phyloP scores from a whole-genome alignment of 2,329 filamentous ascomycete species.

The Teratosphaeria viscida region DNA sequence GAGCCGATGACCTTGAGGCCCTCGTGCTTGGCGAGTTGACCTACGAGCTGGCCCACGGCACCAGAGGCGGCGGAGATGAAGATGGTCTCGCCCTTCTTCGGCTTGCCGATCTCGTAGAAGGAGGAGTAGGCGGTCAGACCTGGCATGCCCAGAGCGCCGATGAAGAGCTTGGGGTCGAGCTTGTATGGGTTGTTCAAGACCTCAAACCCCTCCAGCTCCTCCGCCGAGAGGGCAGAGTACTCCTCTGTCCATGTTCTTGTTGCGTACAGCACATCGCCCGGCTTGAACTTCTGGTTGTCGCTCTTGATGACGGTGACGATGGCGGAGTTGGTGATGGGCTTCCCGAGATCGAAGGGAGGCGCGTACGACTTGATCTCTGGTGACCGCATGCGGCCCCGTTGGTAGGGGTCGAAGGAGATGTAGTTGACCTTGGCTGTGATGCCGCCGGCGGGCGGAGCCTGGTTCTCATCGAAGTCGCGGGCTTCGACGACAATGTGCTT shows the following conservation, averaged over 20 bases:
- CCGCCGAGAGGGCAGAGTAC: conserved; percentile 50
- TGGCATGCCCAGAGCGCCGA: conserved; percentile 70
- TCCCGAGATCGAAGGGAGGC: conserved; percentile 49
- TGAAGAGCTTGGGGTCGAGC: conserved; percentile 56
- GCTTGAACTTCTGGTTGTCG: conserved; percentile 50
- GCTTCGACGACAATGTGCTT: conserved; percentile 60
- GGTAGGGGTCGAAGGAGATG: conserved; percentile 74
- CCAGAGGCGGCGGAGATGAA: conserved; percentile 72
- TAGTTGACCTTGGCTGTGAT: conserved; percentile 61
- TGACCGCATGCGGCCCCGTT: conserved; percentile 67
- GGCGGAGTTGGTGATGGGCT: conserved; percentile 53
- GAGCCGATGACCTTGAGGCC: conserved; percentile 70
- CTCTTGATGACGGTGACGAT: conserved; percentile 64
- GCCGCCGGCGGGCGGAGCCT: conserved; percentile 52
- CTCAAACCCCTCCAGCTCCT: conserved; percentile 27
- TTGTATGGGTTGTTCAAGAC: conserved; percentile 61
- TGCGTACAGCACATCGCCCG: conserved; percentile 56
- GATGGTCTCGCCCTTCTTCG: conserved; percentile 69
- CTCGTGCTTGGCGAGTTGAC: conserved; percentile 72
- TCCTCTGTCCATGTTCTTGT: conserved; percentile 34
- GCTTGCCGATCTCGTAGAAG: conserved; percentile 64
- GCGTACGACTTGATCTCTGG: conserved; percentile 56
- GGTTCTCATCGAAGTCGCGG: conserved; percentile 56
- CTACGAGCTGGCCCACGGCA: conserved; percentile 73
- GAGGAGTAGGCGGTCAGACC: conserved; percentile 66